Evolutionary conservation across 371 early-diverging fungal species (phyloP).

Genomic region (Choanephora cucurbitarum): DNA sequence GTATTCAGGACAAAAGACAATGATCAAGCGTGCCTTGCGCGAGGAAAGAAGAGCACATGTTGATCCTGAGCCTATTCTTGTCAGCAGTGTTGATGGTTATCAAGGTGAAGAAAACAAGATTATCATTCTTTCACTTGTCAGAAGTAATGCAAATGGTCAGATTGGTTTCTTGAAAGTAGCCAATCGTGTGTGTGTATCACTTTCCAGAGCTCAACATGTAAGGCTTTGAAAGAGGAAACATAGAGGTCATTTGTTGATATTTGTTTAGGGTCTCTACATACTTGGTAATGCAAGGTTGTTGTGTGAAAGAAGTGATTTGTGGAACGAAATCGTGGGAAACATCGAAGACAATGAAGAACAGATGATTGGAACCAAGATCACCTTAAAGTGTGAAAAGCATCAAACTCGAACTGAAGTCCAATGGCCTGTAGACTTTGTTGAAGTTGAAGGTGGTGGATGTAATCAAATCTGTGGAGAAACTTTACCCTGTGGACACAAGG

Average conservation of each 20-base stretch:
- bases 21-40: slow-evolving; percentile 40
- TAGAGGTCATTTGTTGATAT: background rate
- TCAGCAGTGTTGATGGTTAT: slow-evolving; percentile 79
- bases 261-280: slow-evolving; percentile 66
- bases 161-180: slow-evolving; percentile 79
- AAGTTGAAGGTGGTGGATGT: slow-evolving; percentile 55
- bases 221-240: slow-evolving; percentile 12
- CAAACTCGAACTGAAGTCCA: slow-evolving; percentile 39
- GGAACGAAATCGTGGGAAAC: slow-evolving; percentile 57
- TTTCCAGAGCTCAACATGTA: slow-evolving; percentile 71
- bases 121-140: slow-evolving; percentile 70
- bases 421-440: slow-evolving; percentile 55
- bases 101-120: slow-evolving; percentile 81
- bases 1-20: slow-evolving; percentile 60
- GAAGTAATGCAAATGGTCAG: slow-evolving; percentile 55
- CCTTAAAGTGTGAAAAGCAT: slow-evolving; percentile 48
- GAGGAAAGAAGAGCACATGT: slow-evolving; percentile 31
- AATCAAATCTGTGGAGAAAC: slow-evolving; percentile 38
- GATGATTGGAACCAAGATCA: slow-evolving; percentile 47
- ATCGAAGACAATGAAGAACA: slow-evolving; percentile 25
- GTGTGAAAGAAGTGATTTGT: slow-evolving; percentile 55
- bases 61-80: slow-evolving; percentile 40
- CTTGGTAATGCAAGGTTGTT: slow-evolving; percentile 67
- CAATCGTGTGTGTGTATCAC: slow-evolving; percentile 77
- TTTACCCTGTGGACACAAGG: slow-evolving; percentile 53